Percentiles rank a stretch among this genome's conserved stretches.
phyloP scores from a whole-genome alignment of 495 filamentous ascomycete species.

The Pseudevernia furfuracea region DNA sequence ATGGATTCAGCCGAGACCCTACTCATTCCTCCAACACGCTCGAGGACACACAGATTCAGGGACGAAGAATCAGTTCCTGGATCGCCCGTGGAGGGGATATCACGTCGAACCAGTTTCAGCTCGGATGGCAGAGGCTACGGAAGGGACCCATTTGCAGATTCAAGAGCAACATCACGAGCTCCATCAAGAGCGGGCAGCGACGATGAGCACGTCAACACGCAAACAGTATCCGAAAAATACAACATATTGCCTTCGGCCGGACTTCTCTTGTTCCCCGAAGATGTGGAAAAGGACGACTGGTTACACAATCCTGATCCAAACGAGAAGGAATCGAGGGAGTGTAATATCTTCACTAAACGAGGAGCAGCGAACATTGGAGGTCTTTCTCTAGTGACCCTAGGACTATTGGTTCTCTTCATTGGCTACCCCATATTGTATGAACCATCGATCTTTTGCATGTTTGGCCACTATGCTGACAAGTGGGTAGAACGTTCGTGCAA shows the following conservation, averaged over 20 bases:
- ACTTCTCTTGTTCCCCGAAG: constrained; percentile 62
- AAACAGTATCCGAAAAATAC: constrained; percentile 72
- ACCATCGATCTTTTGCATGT: constrained; percentile 11
- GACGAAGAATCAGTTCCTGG: constrained; percentile 39
- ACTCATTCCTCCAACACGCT: constrained; percentile 46
- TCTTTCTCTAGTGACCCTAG: constrained; percentile 51
- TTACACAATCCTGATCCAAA: constrained; percentile 65
- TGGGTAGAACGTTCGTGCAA: constrained; percentile 50
- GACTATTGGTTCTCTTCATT: constrained; percentile 61
- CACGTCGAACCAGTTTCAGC: constrained; percentile 55
- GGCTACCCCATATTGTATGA: constrained; percentile 67
- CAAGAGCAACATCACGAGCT: constrained; percentile 51
- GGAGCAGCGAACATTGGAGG: constrained; percentile 63
- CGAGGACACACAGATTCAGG: constrained; percentile 37
- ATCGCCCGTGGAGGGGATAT: constrained; percentile 40
- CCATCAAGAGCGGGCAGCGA: constrained; percentile 57
- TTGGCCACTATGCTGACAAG: constrained; percentile 15
- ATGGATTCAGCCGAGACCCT: constrained; percentile 53
- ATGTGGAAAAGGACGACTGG: constrained; percentile 72
- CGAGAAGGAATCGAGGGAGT: constrained; percentile 55
- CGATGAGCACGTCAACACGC: constrained; percentile 61
- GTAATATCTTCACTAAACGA: constrained; percentile 60
- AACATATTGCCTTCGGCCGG: constrained; percentile 68
- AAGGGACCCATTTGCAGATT: constrained; percentile 44
- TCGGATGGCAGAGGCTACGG: constrained; percentile 46